Base-by-base conservation (phyloP, 441 rosid genomes). In the Brassica hybrid region DNA sequence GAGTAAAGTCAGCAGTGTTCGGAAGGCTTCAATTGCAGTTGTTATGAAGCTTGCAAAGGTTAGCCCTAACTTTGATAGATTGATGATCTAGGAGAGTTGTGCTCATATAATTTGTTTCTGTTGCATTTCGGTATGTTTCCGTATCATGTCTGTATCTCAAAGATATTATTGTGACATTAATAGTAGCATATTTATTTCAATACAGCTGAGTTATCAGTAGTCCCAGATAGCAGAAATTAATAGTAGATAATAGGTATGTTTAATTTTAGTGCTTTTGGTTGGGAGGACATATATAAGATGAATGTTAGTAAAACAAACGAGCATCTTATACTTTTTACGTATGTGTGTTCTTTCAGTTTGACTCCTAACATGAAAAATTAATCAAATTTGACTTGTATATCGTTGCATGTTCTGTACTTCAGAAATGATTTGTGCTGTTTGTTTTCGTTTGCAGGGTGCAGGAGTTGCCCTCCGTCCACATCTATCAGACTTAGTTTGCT, bases 11-110 rank as follows among this genome's bases (percentile, higher is more conserved):
- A 88, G 75, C 83, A 91, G 89, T 82, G 85, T 92, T 60, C 92
- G 91, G 12, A 94, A 96, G 88, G 96, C 98, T 79, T 92, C 99
- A 67, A 96, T 91, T 80, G 97, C 89, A 79, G 91, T 96, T 82
- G 97, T 96, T 69, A 96, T 94, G 98, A 96, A 96, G 89, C 94
- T 96, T 65, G 94, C 97, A 8, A 94, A 96, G 99, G 98, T 95
- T 65, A 74, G 90, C 65, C 77, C 48, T 57, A 56, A 78, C 58
- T 73, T 79, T 73, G 34, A 48, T 69, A 8, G 63, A 72, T 58
- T 73, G 77, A 54, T 77, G 2, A 72, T 43, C 12, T 65, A 57
- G 43, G 67, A 70, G 59, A 59, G 64, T 65, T 18, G 25, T 73
- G 52, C 76, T 70, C 73, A 74, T 48, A 34, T 59, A 48, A 32